Base-by-base conservation (phyloP, 805 yeast genomes). In the Saturnispora sanitii region DNA sequence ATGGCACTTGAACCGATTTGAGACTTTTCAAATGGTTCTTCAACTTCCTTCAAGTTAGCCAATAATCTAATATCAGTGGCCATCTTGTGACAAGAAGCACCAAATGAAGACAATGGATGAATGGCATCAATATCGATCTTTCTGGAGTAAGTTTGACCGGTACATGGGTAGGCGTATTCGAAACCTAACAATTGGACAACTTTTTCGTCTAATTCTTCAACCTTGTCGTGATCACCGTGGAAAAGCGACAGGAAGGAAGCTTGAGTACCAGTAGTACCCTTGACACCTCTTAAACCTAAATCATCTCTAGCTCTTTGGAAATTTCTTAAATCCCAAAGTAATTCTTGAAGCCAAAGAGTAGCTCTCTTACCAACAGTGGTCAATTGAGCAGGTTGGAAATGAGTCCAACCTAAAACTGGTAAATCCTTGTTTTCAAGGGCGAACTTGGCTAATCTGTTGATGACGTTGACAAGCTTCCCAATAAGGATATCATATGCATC, bases 241-340 rank as follows among this genome's bases (percentile, higher is more conserved):
- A 87, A 92, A 53, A 92, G 73, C 16, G 96, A 75, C 60, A 92
- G 69, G 75, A 92, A 92, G 1, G 97, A 90, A 42, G 84, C 98
- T 68, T 92, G 98, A 31, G 98, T 92, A 65, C 98, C 98, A 37
- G 98, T 92, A 46, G 98, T 92, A 60, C 98, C 98, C 70, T 92
- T 92, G 51, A 88, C 97, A 61, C 98, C 98, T 66, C 98, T 79
- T 55, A 92, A 72, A 36, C 97, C 97, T 51, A 92, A 66, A 62
- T 92, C 98, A 58, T 90, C 82, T 68, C 98, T 81, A 37, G 97
- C 97, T 66, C 98, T 82, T 51, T 74, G 80, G 69, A 92, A 75
- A 68, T 92, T 92, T 68, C 98, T 78, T 64, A 92, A 75, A 66
- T 92, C 98, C 98, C 97, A 92, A 55, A 92, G 71, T 55, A 92